Evolutionary conservation across 2,329 filamentous ascomycete species (phyloP).

Genomic region (Fusarium dimerum): DNA sequence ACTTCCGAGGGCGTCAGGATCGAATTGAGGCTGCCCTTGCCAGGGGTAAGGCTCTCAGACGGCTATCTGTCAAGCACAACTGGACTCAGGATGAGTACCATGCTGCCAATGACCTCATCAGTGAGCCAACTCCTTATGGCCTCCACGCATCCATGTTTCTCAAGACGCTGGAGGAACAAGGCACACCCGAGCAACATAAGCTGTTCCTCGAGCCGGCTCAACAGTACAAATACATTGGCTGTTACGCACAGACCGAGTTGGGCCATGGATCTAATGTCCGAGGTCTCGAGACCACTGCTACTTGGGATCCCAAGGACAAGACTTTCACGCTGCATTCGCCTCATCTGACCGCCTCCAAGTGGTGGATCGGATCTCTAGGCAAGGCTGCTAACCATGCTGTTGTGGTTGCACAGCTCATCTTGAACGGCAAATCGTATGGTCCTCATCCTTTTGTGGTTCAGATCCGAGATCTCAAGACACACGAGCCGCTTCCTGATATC

Average conservation of each 20-base stretch:
- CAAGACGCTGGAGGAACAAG: conserved; percentile 68
- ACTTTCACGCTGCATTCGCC: conserved; percentile 76
- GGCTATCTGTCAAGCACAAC: conserved; percentile 65
- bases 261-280: conserved; percentile 78
- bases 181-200: conserved; percentile 71
- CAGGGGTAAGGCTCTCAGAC: conserved; percentile 68
- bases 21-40: conserved; percentile 70
- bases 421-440: conserved; percentile 68
- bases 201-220: conserved; percentile 69
- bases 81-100: conserved; percentile 67
- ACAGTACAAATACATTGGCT: conserved; percentile 73
- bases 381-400: conserved; percentile 75
- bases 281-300: conserved; percentile 71
- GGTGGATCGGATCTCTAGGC: conserved; percentile 82
- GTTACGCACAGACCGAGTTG: conserved; percentile 79
- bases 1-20: conserved; percentile 70
- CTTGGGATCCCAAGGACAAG: conserved; percentile 72
- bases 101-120: conserved; percentile 67
- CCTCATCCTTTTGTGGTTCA: conserved; percentile 80
- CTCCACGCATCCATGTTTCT: conserved; percentile 60
- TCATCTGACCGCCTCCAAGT: conserved; percentile 74
- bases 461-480: conserved; percentile 69
- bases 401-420: conserved; percentile 75
- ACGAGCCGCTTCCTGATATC: conserved; percentile 67
- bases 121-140: conserved; percentile 73